A percentile compares a stretch with the other conserved stretches of the same genome.
phyloP scores from a whole-genome alignment of 148 eudicot species.

The Camellia granthamiana region DNA sequence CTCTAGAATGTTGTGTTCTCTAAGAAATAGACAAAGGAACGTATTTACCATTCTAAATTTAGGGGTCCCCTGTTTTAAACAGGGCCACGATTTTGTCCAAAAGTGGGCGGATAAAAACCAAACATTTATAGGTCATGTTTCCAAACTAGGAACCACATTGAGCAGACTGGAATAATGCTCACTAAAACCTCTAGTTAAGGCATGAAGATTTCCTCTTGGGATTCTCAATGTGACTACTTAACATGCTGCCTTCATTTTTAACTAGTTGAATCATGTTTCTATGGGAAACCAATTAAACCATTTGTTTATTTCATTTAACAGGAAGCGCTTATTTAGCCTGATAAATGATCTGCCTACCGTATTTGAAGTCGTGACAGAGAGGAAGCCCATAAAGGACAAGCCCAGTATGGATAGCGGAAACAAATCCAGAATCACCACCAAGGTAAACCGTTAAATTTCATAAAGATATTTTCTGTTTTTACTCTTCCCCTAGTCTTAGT shows the following conservation, averaged over 20 bases:
- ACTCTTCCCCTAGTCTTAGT: background rate
- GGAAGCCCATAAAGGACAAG: constrained; percentile 44
- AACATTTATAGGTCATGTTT: no score
- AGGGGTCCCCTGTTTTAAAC: no score
- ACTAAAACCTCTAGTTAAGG: no score
- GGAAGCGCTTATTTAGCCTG: constrained; percentile 52
- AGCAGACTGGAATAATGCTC: no score
- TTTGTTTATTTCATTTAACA: constrained; percentile 11
- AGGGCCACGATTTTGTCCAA: no score
- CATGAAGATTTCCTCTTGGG: no score
- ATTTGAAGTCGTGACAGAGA: constrained; percentile 48
- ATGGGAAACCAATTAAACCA: background rate
- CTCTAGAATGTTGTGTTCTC: no score
- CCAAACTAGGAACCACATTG: no score
- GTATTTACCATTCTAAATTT: no score
- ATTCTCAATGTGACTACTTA: background rate
- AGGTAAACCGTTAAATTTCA: constrained; percentile 21
- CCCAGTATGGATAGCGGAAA: constrained; percentile 41
- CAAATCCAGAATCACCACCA: constrained; percentile 37
- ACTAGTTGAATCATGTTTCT: background rate
- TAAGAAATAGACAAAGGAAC: no score
- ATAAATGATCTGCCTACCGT: constrained; percentile 55
- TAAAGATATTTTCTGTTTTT: background rate
- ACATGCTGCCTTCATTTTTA: background rate
- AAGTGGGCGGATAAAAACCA: no score